These are phyloP conservation scores for Gossypium gossypioides DNA, from an alignment of 441 rosid genomes.

Conservation along the genomic window DNA sequence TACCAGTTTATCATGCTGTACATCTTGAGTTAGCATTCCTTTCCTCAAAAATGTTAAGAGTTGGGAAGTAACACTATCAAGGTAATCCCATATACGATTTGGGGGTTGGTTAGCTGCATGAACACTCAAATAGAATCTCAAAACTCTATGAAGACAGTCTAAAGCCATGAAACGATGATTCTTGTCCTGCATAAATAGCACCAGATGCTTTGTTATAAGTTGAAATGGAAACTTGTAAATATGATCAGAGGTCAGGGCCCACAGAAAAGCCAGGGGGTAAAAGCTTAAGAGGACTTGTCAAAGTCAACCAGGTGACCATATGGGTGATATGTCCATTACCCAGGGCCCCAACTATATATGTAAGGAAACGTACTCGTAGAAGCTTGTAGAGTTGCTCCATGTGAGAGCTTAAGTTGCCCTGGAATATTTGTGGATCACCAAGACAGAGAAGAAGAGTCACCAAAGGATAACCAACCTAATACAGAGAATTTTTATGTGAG, in stretches of 20 bases:
- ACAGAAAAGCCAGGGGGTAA: background rate
- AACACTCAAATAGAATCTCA: slow-evolving; percentile 92
- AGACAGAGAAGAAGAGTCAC: slow-evolving; percentile 99
- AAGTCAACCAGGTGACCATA: background rate
- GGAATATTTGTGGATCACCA: slow-evolving; percentile 92
- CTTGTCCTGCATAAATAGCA: slow-evolving; percentile 63
- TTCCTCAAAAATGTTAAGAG: slow-evolving; percentile 73
- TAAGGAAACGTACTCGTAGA: slow-evolving; percentile 60
- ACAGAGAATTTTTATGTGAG: slow-evolving; percentile 21
- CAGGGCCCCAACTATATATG: background rate
- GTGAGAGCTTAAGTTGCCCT: slow-evolving; percentile 71
- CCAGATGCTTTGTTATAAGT: background rate
- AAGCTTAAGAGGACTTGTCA: background rate
- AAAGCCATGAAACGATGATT: slow-evolving; percentile 96
- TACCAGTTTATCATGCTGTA: slow-evolving; percentile 94
- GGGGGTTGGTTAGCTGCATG: slow-evolving; percentile 89
- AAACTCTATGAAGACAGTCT: slow-evolving; percentile 94
- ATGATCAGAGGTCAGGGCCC: slow-evolving; percentile 6
- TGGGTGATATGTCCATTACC: slow-evolving; percentile 10
- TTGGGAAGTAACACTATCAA: slow-evolving; percentile 97
- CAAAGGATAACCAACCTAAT: slow-evolving; percentile 95
- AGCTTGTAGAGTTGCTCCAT: slow-evolving; percentile 99
- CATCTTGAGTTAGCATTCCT: slow-evolving; percentile 96
- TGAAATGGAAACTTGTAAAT: slow-evolving; percentile 10
- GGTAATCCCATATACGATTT: slow-evolving; percentile 94